A percentile compares a stretch with the other conserved stretches of the same genome.
Conservation (phyloP, 2,329 filamentous ascomycete species). For the Stenocarpella maydis region DNA sequence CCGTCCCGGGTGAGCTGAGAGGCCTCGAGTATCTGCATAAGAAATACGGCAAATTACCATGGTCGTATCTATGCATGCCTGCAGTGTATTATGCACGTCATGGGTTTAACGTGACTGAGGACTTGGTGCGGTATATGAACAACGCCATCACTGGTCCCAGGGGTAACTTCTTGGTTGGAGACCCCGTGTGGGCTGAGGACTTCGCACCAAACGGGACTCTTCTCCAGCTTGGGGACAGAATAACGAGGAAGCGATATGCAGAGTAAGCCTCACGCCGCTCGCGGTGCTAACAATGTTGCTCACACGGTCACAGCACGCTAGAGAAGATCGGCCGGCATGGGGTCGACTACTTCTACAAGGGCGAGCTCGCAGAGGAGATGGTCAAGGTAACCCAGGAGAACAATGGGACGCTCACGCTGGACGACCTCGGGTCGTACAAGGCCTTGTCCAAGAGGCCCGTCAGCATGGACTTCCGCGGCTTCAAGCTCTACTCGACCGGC, state of each 20-base stretch:
- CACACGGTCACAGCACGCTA: slow-evolving; percentile 61
- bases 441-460: slow-evolving; percentile 68
- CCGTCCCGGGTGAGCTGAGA: slow-evolving; percentile 77
- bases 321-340: slow-evolving; percentile 79
- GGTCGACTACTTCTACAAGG: slow-evolving; percentile 47
- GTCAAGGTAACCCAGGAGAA: slow-evolving; percentile 71
- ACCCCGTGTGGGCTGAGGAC: slow-evolving; percentile 84
- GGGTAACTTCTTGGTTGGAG: slow-evolving; percentile 73
- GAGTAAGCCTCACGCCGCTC: slow-evolving; percentile 44
- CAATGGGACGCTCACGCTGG: slow-evolving; percentile 86
- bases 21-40: slow-evolving; percentile 82
- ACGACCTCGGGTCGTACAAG: slow-evolving; percentile 78
- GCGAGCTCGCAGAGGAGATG: slow-evolving; percentile 69
- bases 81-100: slow-evolving; percentile 77
- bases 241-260: slow-evolving; percentile 84
- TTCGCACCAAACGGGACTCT: slow-evolving; percentile 84
- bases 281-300: background rate
- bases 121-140: slow-evolving; percentile 78
- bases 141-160: slow-evolving; percentile 47
- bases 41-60: slow-evolving; percentile 73
- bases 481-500: slow-evolving; percentile 72
- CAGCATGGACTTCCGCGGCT: slow-evolving; percentile 72
- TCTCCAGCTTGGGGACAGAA: slow-evolving; percentile 75
- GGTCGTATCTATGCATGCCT: slow-evolving; percentile 76
- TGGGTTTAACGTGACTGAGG: slow-evolving; percentile 77